Evolutionary conservation across 129 eudicot genomes (phyloP), one percentile per base, ranked within the genome.

Genomic region (Artemisia tridentata): DNA sequence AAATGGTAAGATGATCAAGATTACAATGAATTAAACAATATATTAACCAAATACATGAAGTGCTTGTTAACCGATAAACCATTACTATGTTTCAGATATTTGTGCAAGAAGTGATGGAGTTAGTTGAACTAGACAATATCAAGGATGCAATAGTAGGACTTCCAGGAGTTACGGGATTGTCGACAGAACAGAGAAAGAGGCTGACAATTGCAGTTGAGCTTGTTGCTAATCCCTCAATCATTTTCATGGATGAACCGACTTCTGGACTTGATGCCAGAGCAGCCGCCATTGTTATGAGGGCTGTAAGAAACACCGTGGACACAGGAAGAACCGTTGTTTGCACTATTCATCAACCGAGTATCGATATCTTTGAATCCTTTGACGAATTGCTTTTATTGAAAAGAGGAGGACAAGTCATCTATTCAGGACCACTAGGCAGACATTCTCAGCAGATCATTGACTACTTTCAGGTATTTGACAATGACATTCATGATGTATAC

Each of bases 211-310:
- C 97, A 13, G 96, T 91, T 12, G 97, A 91, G 68, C 92, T 91
- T n/a, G 97, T 91, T 34, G 96, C 97, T 5, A 91, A 91, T 78
- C 97, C 97, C 51, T 91, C 97, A 9, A 91, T 91, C 65, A 85
- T 91, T 38, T 91, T 91, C 67, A 91, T 91, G 97, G 97, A 91
- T 47, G 97, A 91, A 77, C 97, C 97, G 11, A 91, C 97, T 71
- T 91, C 97, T 0, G 97, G 97, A 23, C 89, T 91, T 45, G 97
- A 91, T 80, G 97, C 97, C 17, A 80, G 97, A 65, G 97, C 97
- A 49, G 97, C 97, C 7, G 97, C 97, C 53, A 91, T 91, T 66
- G 97, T 91, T 21, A 91, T 88, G 96, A 86, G 97, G 78, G 86
- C 97, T 5, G 97, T 91, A 59, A 83, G 97, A 73, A 88, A 91